Base-by-base conservation (phyloP, 371 early-diverging fungal species). In the Parasitella parasitica region DNA sequence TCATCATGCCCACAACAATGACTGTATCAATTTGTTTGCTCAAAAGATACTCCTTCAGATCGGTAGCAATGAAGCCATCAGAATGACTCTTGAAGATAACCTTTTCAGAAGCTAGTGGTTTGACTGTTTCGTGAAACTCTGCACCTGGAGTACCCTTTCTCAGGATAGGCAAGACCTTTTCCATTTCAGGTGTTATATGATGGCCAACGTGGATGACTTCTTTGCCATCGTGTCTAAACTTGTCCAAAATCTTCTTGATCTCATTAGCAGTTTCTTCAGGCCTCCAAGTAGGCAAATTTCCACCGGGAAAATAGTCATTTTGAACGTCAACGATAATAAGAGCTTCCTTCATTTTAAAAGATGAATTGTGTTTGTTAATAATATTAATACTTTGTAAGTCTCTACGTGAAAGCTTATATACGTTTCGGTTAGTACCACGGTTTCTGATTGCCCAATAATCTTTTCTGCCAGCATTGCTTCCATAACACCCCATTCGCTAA, bases 281-380 rank as follows among this genome's bases (percentile, higher is more conserved):
- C 16, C 49, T 34, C 26, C 36, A 46, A n/a, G 35, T 58, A 36
- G 49, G 49, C n/a, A 58, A n/a, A 0, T 50, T 58, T 46, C 59
- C 59, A 9, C 24, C 32, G 35, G 59, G 59, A 35, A 58, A 58
- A 34, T 58, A 58, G 32, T 58, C 59, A 35, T 58, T 58, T 58
- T 58, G 59, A 24, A 58, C 59, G 12, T 58, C 59, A 27, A 58
- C 59, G 27, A 58, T 22, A 49, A 58, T 49, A 58, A 58, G 59
- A 34, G 59, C 59, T 58, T 58, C 59, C 18, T 58, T 32, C 35
- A 48, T 49, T 24, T 49, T 58, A 18, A 39, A n/a, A n/a, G n/a
- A n/a, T n/a, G n/a, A n/a, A n/a, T n/a, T n/a, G n/a, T n/a, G n/a
- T n/a, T n/a, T n/a, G n/a, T n/a, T n/a, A n/a, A n/a, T n/a, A n/a